These are phyloP conservation scores for Xylaria sp. DNA, from an alignment of 2,329 filamentous ascomycete species.

Conservation along the genomic window DNA sequence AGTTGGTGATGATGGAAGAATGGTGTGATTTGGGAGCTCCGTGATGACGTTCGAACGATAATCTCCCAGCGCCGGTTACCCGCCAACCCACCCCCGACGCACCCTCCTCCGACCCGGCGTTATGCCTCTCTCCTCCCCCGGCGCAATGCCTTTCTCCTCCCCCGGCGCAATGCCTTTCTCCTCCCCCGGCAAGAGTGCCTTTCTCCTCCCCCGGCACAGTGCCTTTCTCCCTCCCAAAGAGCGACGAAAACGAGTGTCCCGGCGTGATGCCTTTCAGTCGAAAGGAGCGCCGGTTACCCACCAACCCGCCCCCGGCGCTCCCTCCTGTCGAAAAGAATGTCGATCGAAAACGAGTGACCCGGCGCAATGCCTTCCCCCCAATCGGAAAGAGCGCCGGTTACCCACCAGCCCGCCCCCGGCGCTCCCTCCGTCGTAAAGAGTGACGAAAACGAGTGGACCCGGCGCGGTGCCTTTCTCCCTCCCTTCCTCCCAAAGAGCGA, in stretches of 20 bases:
- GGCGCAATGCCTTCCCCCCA: not conserved
- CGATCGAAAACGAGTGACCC: conserved; percentile 1
- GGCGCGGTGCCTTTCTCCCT: conserved; percentile 8
- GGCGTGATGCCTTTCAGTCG: too few relatives aligned
- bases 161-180: not conserved
- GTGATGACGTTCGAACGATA: not conserved
- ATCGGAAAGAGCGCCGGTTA: conserved; percentile 1
- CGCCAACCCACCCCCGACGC: not conserved
- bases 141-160: conserved; percentile 1
- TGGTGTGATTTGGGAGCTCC: not conserved
- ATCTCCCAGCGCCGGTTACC: conserved; percentile 4
- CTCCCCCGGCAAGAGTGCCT: not conserved
- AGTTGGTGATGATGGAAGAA: not conserved
- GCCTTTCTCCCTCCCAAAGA: not conserved
- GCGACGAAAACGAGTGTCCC: too few relatives aligned
- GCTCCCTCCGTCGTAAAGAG: not conserved
- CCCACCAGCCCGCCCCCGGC: conserved; percentile 3
- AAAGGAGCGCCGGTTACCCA: conserved; percentile 1
- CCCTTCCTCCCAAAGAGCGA: conserved; percentile 7
- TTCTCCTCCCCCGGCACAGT: not conserved
- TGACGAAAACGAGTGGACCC: not conserved
- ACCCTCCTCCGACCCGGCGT: not conserved
- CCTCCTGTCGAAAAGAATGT: not conserved
- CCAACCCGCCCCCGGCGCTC: not conserved
- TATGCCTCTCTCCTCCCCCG: conserved; percentile 1